Base-by-base conservation (phyloP, 2,329 filamentous ascomycete species). In the Ilyonectria mors-panacis region DNA sequence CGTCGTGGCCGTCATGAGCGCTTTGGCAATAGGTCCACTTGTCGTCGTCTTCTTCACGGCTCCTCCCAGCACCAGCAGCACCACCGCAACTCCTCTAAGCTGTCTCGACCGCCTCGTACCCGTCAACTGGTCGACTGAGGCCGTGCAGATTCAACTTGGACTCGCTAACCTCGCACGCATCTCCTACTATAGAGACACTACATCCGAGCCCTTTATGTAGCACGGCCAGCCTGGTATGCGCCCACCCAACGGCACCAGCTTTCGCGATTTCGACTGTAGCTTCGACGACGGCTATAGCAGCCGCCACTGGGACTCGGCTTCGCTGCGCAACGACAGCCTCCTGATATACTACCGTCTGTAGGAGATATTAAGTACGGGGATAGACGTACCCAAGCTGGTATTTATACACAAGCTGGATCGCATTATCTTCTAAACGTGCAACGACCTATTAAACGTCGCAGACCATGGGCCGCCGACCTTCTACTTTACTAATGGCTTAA, bases 61-160 rank as follows among this genome's bases (percentile, higher is more conserved):
- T 39, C 35, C 35, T 15, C 35, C 35, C 35, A 15, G 17, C 4
- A 15, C 35, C 35, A 39, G 17, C 4, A 39, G 17, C 12, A 39
- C 8, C 5, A 10, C 8, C 10, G 35, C 4, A 39, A 10, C 35
- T 13, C 12, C 35, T 39, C 4, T 15, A 39, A 10, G 35, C 35
- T 9, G 12, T n/a, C 44, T 48, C 44, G 44, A 48, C 23, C n/a
- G n/a, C 44, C 44, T 48, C 44, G 10, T 26, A 12, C 23, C n/a
- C 44, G 44, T 48, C n/a, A 48, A 48, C 44, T 48, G 44, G 44
- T 48, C 44, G n/a, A 48, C 44, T n/a, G 44, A 48, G 44, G 44
- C 44, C n/a, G 44, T 26, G 12, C n/a, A 48, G 13, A 19, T 19
- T n/a, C 44, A 48, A n/a, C 44, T 48, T 19, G 44, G n/a, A 4